These are phyloP conservation scores for Paspalum notatum DNA, from an alignment of 176 grass and related monocot genomes.

Conservation along the genomic window DNA sequence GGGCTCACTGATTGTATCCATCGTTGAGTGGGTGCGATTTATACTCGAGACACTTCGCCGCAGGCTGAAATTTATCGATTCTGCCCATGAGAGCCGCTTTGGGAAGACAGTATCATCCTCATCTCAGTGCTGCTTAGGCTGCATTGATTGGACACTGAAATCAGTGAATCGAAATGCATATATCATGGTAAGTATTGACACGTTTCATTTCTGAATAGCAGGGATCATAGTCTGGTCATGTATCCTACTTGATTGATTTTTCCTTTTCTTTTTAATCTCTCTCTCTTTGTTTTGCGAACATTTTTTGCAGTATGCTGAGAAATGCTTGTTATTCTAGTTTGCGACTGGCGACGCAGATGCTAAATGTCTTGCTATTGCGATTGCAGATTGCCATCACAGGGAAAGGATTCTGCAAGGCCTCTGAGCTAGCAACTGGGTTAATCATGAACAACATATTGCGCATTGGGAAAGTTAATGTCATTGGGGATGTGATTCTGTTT, in stretches of 20 bases:
- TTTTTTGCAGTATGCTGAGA: background rate
- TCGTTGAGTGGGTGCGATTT: slow-evolving; percentile 83
- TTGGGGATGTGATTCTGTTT: slow-evolving; percentile 85
- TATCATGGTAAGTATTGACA: slow-evolving; percentile 62
- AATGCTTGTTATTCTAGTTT: background rate
- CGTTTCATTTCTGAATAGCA: slow-evolving; percentile 1
- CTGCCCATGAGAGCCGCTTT: slow-evolving; percentile 46
- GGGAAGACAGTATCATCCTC: slow-evolving; percentile 75
- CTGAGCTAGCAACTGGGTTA: slow-evolving; percentile 69
- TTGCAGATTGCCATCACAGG: slow-evolving; percentile 89
- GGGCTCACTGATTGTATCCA: slow-evolving; percentile 71
- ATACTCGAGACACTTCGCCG: slow-evolving; percentile 74
- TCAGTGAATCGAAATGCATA: slow-evolving; percentile 91
- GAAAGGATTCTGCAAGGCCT: slow-evolving; percentile 90
- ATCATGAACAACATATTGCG: slow-evolving; percentile 98
- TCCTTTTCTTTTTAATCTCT: background rate
- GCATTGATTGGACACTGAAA: slow-evolving; percentile 88
- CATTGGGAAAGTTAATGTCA: slow-evolving; percentile 91
- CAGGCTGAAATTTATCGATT: slow-evolving; percentile 68
- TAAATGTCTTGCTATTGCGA: background rate
- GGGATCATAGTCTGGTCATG: background rate
- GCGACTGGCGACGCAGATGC: background rate
- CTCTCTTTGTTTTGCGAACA: background rate
- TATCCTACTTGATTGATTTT: no score
- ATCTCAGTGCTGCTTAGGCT: slow-evolving; percentile 85